Base-by-base conservation (phyloP, 1,284 basidiomycete species). In the Rhodotorula sp. region DNA sequence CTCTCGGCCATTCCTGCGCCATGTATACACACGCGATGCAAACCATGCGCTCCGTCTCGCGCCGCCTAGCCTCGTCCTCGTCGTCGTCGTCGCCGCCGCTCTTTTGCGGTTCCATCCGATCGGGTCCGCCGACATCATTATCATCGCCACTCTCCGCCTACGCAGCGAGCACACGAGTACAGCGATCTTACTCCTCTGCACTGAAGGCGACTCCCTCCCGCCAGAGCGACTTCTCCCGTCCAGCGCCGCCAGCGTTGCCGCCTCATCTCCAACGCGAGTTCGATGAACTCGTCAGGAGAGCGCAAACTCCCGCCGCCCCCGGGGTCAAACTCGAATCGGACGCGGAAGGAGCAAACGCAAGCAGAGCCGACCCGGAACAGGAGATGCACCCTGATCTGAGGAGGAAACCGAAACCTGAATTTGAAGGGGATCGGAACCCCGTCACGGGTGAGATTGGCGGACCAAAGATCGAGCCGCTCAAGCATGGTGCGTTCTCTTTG, bases 391-490 rank as follows among this genome's bases (percentile, higher is more conserved):
- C n/a, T 60, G 67, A 51, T 68, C 66, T 54, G 62, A 68, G 39
- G 46, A 67, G 58, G 68, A 58, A 78, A 62, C 81, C 82, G 0
- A 69, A 71, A 54, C 79, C 81, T 1, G 83, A 85, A 61, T 87
- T 87, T 66, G 82, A 85, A 65, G 86, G 86, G 7, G 85, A 86
- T 15, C 76, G 78, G 1, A 86, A 87, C 77, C 86, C 86, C 5
- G 77, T 77, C 26, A 87, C 86, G 47, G 86, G 86, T 23, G 86
- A 87, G 76, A 75, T 83, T 14, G 86, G 85, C 0, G 86, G 86
- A 0, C 86, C 86, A 2, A 87, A 87, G 79, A 81, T 81, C 26
- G 85, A 87, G 76, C 86, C 86, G 26, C 81, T 87, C 67, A 79
- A 43, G 10, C 73, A 75, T 63, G 73, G 75, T 77, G 47, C 49